Base-by-base conservation (phyloP, 2,329 filamentous ascomycete species). In the Arachnomyces sp. region DNA sequence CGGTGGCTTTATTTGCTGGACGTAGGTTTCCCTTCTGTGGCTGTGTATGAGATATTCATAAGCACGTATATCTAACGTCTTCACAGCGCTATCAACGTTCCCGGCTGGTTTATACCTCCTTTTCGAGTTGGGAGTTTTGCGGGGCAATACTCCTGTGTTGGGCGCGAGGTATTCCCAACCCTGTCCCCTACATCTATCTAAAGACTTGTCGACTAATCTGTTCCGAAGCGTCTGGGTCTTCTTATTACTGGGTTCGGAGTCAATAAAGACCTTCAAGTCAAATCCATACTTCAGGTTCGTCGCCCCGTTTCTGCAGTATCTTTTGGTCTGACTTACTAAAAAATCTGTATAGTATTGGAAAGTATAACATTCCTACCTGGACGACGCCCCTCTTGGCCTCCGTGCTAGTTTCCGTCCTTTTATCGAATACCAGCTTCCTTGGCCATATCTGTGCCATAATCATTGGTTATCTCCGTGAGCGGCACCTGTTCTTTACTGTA, bases 1-100 rank as follows among this genome's bases (percentile, higher is more conserved):
- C 87, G n/a, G 61, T 94, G 47, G 78, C 85, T 28, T 71, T 96
- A 38, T 95, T 96, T 61, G 78, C 92, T 55, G 92, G 92, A 42
- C 89, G 88, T 94, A 72, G 70, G 88, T 75, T 31, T 13, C 7
- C 4, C 11, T 44, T 7, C 4, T 13, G n/a, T 35, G 18, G 7
- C 31, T 33, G 16, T 13, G 1, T 4, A 34, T 38, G 8, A 16
- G 13, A 20, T 14, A 7, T 28, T 35, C 34, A n/a, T 25, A 18
- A 9, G 18, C 34, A 17, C 30, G 25, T 16, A 39, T 49, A 49
- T 45, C 58, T 55, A 44, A 51, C 40, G 5, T 15, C 34, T 32
- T 18, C 35, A n/a, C 53, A 87, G 82, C 82, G 16, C 68, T 90
- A 42, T 85, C 83, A 1, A 87, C 84, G 4, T 74, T 96, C 43